Evolutionary conservation across 148 eudicot genomes (phyloP), one percentile per base, ranked within the genome.

Genomic region (Diospyros lotus): DNA sequence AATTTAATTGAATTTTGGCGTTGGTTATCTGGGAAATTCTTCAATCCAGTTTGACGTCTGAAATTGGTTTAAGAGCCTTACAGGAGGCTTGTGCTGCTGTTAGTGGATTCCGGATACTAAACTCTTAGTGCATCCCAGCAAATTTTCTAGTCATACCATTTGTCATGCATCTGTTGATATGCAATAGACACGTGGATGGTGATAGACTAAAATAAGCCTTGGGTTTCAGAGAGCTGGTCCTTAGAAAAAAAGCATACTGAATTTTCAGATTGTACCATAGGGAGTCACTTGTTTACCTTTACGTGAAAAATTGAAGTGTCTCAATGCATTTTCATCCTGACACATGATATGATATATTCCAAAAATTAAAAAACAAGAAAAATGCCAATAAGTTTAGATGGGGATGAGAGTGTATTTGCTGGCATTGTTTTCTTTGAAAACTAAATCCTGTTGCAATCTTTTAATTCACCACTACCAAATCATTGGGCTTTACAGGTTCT

Each of bases 401-500:
- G 10, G 59, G 45, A 53, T 42, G 4, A 4, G 40, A 73, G 44
- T 58, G 55, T 46, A 60, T 18, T 68, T n/a, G 50, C 43, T 39
- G 28, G 7, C 53, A 44, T 73, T 8, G 44, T 8, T 60, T 39
- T 42, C 5, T 13, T 15, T 69, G 61, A 14, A 63, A 51, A 50
- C 41, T 52, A 6, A 58, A 73, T 64, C 46, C 44, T 51, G 13
- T 74, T 64, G 41, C 51, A 66, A 70, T 74, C 38, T 18, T 18
- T 62, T 71, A 60, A 65, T 58, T 76, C 53, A 50, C 9, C 40
- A 43, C 54, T 53, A 48, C 71, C 13, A 8, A 9, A 73, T 41
- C 18, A 44, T 64, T 40, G 60, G 78, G 54, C 58, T 76, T 68
- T 80, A 38, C 88, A 95, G 99, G 96, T 95, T 82, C 95, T 95